Evolutionary conservation across 805 yeast species (phyloP), one percentile per base, ranked within the genome.

Genomic region (Barnettozyma populi): DNA sequence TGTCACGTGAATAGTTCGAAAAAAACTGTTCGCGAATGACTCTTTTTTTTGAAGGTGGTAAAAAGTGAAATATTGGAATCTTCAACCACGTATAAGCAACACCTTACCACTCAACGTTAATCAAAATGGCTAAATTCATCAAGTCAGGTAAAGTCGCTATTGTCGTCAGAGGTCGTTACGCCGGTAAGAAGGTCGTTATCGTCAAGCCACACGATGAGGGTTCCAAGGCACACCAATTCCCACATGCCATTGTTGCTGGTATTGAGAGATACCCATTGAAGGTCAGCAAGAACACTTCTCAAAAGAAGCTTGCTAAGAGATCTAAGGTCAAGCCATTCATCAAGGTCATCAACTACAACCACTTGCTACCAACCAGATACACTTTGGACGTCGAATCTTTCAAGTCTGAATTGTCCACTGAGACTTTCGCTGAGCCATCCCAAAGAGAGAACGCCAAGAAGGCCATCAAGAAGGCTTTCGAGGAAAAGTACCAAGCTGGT

Each of bases 141-240:
- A 94, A 92, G 83, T 87, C 98, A 73, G 97, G 97, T 83, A 60
- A 57, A 51, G 98, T 92, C 85, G 97, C 90, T 83, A 84, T 75
- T 46, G 59, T 57, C 52, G 61, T 57, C 51, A 56, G 60, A 54
- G 99, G 99, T 72, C 94, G 99, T 82, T 92, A 82, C 89, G 99
- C 99, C 74, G 99, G 99, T 82, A 92, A 90, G 88, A 94, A 94
- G 86, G 99, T 94, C 64, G 99, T 94, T 74, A 90, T 94, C 72
- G 90, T 94, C 72, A 90, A 88, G 78, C 94, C 97, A 66, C 95
- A 87, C 74, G 98, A 94, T 71, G 97, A 94, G 70, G 99, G 99
- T 73, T 81, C 98, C 80, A 94, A 94, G 81, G 72, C 94, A 60
- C 97, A 92, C 82, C 94, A 95, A 69, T 94, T 90, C 87, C 96